Conservation (phyloP, 2,329 filamentous ascomycete species). For the Botryotinia globosa region DNA sequence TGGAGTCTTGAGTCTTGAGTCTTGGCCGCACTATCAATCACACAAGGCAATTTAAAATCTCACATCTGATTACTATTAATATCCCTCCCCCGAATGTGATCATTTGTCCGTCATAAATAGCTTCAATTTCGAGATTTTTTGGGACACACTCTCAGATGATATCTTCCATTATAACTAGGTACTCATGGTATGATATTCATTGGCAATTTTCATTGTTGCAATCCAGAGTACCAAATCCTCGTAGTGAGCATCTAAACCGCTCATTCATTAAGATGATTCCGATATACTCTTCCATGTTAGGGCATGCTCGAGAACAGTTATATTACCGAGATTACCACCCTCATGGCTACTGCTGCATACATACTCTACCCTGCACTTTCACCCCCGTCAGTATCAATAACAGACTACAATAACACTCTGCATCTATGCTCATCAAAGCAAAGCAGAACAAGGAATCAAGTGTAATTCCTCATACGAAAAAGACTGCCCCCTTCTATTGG, state of each 20-base stretch:
- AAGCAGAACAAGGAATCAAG: not conserved
- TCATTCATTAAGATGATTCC: not conserved
- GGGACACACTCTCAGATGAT: not conserved
- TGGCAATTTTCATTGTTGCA: not conserved
- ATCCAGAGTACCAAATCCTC: not conserved
- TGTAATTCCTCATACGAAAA: not conserved
- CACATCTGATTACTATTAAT: not conserved
- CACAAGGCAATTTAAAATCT: not conserved
- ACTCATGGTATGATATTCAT: not conserved
- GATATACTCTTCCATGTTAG: not conserved
- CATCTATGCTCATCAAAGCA: not conserved
- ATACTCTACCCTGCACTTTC: not conserved
- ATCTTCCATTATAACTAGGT: not conserved
- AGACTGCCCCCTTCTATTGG: not conserved
- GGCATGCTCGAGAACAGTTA: not conserved
- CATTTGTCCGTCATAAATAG: not conserved
- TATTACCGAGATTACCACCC: not conserved
- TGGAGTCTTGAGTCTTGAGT: not conserved
- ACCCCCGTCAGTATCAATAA: not conserved
- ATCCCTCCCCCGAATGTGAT: not conserved
- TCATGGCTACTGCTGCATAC: not conserved
- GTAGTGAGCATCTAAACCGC: not conserved
- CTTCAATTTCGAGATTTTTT: not conserved
- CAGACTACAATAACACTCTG: fast-evolving
- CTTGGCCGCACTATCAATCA: not conserved